These are phyloP conservation scores for Powellomyces hirtus DNA, from an alignment of 192 early-diverging fungal genomes.

Conservation along the genomic window DNA sequence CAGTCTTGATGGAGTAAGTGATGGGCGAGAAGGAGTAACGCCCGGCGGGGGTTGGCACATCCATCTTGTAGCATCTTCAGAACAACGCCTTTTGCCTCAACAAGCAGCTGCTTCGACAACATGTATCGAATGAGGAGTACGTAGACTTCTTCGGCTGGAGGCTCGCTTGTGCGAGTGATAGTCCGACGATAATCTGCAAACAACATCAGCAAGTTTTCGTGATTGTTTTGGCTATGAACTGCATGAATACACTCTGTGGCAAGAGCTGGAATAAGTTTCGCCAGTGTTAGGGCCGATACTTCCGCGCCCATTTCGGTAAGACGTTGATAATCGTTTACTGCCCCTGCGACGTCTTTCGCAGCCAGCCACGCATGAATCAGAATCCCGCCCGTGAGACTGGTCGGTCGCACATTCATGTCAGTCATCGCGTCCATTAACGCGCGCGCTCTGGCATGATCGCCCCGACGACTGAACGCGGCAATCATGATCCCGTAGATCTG, in stretches of 20 bases:
- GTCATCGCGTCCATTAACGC: background rate
- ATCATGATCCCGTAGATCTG: constrained; percentile 2
- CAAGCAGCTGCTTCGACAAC: background rate
- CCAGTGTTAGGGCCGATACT: background rate
- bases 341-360: background rate
- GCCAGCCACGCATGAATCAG: background rate
- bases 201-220: background rate
- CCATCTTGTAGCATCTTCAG: background rate
- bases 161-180: background rate
- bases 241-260: background rate
- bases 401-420: background rate
- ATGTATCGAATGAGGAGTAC: background rate
- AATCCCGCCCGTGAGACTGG: background rate
- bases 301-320: background rate
- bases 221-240: background rate
- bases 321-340: background rate
- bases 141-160: background rate
- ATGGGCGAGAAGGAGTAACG: background rate
- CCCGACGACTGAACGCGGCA: background rate
- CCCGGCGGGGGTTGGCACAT: background rate
- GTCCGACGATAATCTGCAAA: background rate
- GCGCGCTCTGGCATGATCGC: background rate
- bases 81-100: background rate
- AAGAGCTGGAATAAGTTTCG: background rate
- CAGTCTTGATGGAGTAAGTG: background rate